A percentile compares a stretch with the other conserved stretches of the same genome.
Conservation (phyloP, 768 basidiomycete species). For the Goffeauzyma gilvescens region DNA sequence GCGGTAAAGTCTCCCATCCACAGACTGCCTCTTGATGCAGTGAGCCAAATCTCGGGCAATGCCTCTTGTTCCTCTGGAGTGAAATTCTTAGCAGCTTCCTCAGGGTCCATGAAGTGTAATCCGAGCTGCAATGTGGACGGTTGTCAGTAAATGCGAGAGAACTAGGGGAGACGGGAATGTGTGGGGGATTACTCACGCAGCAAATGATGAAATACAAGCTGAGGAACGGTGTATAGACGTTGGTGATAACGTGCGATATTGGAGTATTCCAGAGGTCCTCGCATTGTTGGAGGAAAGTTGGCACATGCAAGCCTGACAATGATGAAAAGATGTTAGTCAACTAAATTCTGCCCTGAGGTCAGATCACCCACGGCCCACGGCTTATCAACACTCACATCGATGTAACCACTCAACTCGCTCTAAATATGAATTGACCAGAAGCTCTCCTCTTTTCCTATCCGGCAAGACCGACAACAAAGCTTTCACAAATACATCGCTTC, state of each 20-base stretch:
- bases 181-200: constrained; percentile 22
- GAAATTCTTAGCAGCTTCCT: constrained; percentile 24
- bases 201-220: constrained; percentile 27
- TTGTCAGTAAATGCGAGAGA: not conserved
- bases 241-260: constrained; percentile 16
- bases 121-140: constrained; percentile 18
- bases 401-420: constrained; percentile 31
- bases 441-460: constrained; percentile 21
- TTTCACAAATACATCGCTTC: constrained; percentile 25
- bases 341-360: not conserved
- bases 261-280: constrained; percentile 31
- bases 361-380: too few species aligned
- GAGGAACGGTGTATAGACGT: constrained; percentile 29
- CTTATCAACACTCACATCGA: constrained; percentile 22
- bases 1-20: constrained; percentile 31
- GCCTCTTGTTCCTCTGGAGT: constrained; percentile 22
- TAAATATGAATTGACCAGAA: constrained; percentile 27
- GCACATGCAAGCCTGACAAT: constrained; percentile 25
- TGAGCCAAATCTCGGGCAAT: constrained; percentile 27
- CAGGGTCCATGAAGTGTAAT: constrained; percentile 29
- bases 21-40: constrained; percentile 16
- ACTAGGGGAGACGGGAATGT: not conserved
- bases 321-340: not conserved
- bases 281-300: constrained; percentile 31
- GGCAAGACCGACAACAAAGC: constrained; percentile 23